Conservation (phyloP, 495 filamentous ascomycete genomes). For the Beverwykella pulmonaria region DNA sequence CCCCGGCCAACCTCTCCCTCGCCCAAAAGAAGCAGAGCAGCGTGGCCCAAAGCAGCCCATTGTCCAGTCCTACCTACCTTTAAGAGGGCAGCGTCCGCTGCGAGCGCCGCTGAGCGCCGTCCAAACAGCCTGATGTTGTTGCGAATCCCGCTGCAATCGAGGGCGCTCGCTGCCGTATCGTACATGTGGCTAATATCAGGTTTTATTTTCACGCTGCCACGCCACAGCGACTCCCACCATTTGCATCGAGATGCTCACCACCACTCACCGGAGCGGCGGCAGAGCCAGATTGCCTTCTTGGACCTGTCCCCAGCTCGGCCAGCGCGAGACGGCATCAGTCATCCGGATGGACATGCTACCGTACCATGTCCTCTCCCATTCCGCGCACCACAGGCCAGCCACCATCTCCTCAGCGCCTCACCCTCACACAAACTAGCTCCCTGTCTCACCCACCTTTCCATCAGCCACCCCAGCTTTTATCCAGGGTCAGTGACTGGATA, state of each 20-base stretch:
- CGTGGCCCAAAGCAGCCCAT: too few species aligned
- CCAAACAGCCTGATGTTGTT: conserved; percentile 26
- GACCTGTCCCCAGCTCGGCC: too few species aligned
- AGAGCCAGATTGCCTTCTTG: too few species aligned
- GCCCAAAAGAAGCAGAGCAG: too few species aligned
- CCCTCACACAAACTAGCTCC: conserved; percentile 4
- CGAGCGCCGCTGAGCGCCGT: background rate
- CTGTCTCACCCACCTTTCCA: conserved; percentile 17
- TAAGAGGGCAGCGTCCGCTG: conserved; percentile 23
- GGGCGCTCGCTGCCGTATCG: too few species aligned
- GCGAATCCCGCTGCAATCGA: background rate
- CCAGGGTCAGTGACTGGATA: conserved; percentile 10
- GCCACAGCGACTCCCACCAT: background rate
- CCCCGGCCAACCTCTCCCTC: background rate
- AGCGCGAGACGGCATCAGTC: too few species aligned
- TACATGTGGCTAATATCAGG: too few species aligned
- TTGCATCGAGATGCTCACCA: background rate
- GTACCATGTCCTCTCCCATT: background rate
- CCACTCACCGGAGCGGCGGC: conserved; percentile 1
- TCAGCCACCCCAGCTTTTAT: conserved; percentile 20
- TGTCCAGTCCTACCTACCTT: background rate
- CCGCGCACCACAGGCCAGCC: background rate
- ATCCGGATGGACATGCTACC: conserved; percentile 5
- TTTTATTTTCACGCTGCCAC: too few species aligned
- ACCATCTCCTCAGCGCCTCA: too few species aligned